Conservation (phyloP, 2,329 filamentous ascomycete species). For the Calonectria honghensis region DNA sequence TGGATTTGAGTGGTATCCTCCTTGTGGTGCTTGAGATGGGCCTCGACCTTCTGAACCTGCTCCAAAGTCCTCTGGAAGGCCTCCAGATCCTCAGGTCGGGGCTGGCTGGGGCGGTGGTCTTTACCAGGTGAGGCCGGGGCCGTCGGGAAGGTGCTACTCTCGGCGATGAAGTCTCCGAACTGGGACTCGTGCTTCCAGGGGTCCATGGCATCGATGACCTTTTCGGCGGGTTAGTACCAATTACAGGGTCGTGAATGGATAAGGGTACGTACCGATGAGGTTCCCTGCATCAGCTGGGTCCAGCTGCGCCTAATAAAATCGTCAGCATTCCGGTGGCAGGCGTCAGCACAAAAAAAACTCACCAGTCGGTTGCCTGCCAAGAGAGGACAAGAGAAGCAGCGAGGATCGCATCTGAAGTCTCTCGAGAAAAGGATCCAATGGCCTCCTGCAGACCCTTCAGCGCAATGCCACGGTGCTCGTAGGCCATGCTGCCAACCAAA, state of each 20-base stretch:
- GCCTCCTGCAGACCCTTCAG: constrained; percentile 92
- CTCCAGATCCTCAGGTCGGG: constrained; percentile 81
- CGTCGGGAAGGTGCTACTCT: constrained; percentile 84
- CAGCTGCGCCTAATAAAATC: constrained; percentile 84
- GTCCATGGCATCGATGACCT: constrained; percentile 95
- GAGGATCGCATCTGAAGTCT: constrained; percentile 92
- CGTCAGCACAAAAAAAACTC: constrained; percentile 61
- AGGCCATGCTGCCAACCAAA: constrained; percentile 90
- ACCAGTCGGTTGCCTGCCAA: constrained; percentile 98
- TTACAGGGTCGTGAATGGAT: background rate
- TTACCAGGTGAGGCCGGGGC: constrained; percentile 78
- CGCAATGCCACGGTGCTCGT: constrained; percentile 90
- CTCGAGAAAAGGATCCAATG: constrained; percentile 87
- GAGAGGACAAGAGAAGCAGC: constrained; percentile 93
- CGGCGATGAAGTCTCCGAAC: constrained; percentile 87
- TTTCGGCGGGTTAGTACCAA: constrained; percentile 47
- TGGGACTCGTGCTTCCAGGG: constrained; percentile 93
- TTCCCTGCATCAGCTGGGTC: constrained; percentile 94
- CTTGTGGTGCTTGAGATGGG: constrained; percentile 80
- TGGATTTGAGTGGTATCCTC: constrained; percentile 81
- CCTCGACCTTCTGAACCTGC: constrained; percentile 81
- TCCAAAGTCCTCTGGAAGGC: constrained; percentile 80
- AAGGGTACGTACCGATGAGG: constrained; percentile 82
- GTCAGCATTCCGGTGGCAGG: constrained; percentile 45
- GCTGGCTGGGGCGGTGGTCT: constrained; percentile 77